Evolutionary conservation across 179 eudicot species (phyloP).

Genomic region (Beta macrorhiza): DNA sequence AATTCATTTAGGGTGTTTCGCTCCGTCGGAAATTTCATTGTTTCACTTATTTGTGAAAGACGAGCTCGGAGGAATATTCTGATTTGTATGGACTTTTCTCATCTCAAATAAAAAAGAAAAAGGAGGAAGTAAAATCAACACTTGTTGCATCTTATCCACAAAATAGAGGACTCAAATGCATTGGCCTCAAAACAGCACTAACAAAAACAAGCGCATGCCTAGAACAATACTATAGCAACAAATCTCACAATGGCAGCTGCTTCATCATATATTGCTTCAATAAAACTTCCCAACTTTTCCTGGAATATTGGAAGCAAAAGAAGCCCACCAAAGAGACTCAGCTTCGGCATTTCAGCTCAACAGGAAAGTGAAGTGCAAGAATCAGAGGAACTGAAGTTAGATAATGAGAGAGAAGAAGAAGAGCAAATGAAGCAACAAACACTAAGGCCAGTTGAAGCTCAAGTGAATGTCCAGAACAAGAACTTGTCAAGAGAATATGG

Average conservation of each 20-base stretch:
- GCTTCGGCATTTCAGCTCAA: constrained; percentile 47
- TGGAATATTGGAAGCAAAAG: constrained; percentile 29
- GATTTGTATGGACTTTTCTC: no score
- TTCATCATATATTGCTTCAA: constrained; percentile 50
- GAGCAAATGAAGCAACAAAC: constrained; percentile 21
- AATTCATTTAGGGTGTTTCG: background rate
- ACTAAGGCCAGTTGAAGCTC: constrained; percentile 64
- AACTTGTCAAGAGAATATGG: constrained; percentile 70
- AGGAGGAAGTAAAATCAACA: background rate
- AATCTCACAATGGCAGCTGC: constrained; percentile 51
- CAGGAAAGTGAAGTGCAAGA: constrained; percentile 41
- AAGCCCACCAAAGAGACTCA: constrained; percentile 21
- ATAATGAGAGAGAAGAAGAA: constrained; percentile 23
- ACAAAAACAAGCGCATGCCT: constrained; percentile 9
- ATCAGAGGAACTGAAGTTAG: constrained; percentile 31
- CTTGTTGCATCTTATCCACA: constrained; percentile 32
- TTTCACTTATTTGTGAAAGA: no score
- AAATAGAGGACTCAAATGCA: constrained; percentile 31
- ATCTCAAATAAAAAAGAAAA: no score
- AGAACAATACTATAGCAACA: constrained; percentile 5
- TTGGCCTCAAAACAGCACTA: constrained; percentile 12
- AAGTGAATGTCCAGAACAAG: constrained; percentile 65
- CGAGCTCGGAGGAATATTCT: no score
- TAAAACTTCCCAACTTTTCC: constrained; percentile 42
- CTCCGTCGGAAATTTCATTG: no score